These are phyloP conservation scores for Starmerella geochares DNA, from an alignment of 805 yeast genomes.

Conservation along the genomic window DNA sequence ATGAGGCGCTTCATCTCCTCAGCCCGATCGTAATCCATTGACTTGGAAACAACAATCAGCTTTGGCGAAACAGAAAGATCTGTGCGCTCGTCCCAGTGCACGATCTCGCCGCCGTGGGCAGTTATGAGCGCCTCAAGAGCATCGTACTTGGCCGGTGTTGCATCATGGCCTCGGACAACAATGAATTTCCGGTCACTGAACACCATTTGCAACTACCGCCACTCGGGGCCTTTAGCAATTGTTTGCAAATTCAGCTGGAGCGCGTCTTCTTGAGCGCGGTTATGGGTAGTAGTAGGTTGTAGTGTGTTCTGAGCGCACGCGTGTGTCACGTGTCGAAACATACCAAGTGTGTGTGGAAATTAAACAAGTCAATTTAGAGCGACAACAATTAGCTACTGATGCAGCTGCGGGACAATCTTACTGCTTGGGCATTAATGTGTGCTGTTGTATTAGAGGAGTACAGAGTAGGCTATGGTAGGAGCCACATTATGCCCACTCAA, in stretches of 20 bases:
- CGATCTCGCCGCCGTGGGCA: conserved; percentile 23
- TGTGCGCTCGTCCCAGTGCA: conserved; percentile 25
- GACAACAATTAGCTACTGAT: no score
- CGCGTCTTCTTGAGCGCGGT: not conserved
- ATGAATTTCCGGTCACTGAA: conserved; percentile 24
- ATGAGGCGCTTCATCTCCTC: conserved; percentile 39
- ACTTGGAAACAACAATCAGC: conserved; percentile 39
- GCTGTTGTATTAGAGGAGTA: no score
- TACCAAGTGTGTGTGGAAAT: no score
- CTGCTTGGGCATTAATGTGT: no score
- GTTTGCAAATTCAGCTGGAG: not conserved
- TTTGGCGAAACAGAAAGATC: conserved; percentile 30
- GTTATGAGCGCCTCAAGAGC: conserved; percentile 15
- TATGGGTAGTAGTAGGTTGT: not conserved
- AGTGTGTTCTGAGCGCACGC: no score
- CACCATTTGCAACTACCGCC: conserved; percentile 13
- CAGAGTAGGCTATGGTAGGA: no score
- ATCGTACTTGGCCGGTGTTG: conserved; percentile 9
- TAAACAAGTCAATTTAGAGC: no score
- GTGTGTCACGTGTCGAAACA: not conserved
- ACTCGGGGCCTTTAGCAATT: not conserved
- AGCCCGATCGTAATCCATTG: conserved; percentile 45
- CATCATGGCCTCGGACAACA: conserved; percentile 14
- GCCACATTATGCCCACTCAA: no score
- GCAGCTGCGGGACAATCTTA: no score